Evolutionary conservation across 2,329 filamentous ascomycete species (phyloP).

Genomic region (Microthyrium microscopicum): DNA sequence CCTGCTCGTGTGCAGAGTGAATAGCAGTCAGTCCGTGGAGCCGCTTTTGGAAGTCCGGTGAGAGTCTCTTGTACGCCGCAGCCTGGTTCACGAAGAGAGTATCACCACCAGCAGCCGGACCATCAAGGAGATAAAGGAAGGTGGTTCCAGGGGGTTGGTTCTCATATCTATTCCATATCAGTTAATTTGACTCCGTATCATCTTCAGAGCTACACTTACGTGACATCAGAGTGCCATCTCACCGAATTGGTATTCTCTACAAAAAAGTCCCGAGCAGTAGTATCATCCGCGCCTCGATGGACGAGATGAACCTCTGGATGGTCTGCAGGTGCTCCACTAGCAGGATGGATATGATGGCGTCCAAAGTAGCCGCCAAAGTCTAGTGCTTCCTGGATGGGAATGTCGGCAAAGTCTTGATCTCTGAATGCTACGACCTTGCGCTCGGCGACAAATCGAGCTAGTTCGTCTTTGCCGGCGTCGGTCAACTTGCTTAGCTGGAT

Average conservation of each 20-base stretch:
- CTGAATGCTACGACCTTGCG: conserved; percentile 69
- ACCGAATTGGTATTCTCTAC: conserved; percentile 58
- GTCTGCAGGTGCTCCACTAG: conserved; percentile 56
- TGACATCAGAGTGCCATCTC: conserved; percentile 80
- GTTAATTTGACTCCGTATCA: too few species aligned
- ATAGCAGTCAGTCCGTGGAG: conserved; percentile 66
- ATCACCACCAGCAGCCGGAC: conserved; percentile 63
- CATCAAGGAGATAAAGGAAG: conserved; percentile 76
- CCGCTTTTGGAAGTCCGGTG: conserved; percentile 60
- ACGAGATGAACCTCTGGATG: conserved; percentile 65
- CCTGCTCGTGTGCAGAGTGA: conserved; percentile 71
- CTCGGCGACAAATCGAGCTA: conserved; percentile 58
- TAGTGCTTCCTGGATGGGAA: conserved; percentile 53
- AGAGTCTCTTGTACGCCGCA: conserved; percentile 67
- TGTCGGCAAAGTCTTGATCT: conserved; percentile 47
- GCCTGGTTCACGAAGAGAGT: conserved; percentile 68
- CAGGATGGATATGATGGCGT: conserved; percentile 66
- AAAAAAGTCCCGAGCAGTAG: conserved; percentile 44
- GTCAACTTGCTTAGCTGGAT: conserved; percentile 55
- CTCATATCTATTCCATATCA: too few species aligned
- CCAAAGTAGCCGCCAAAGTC: conserved; percentile 62
- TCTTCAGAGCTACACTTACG: too few species aligned
- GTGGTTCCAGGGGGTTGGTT: conserved; percentile 78
- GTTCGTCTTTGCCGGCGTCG: conserved; percentile 55
- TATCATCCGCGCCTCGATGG: conserved; percentile 52